Evolutionary conservation across 2,329 filamentous ascomycete species (phyloP), one percentile per base, ranked within the genome.

Genomic region (Penicillium brevicompactum): DNA sequence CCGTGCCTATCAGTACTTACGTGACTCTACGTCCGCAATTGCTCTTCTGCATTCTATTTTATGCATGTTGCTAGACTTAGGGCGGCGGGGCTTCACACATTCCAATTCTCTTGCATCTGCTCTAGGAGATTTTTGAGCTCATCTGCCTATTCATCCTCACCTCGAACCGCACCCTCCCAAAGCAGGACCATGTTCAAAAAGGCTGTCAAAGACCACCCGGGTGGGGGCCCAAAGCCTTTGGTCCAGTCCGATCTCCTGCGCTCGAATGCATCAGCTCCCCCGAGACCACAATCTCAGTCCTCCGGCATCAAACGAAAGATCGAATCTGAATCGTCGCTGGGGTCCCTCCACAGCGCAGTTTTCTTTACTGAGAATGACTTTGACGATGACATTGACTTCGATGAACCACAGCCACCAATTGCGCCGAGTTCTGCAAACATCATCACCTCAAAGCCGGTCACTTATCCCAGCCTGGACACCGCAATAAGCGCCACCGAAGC

Each of bases 331-430:
- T 73, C 72, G 5, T 62, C 67, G 5, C 59, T 81, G 51, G 72
- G 71, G 1, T 75, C 74, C 13, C 70, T 82, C 16, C 78, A 80
- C 61, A 74, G 70, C 46, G 73, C 72, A 4, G 82, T 89, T 9
- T 84, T 82, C 57, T 89, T 92, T 59, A 84, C 86, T 56, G 89
- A 92, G 59, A 87, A 93, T 64, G 92, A 96, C 68, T 94, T 96
- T 62, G 91, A 91, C 65, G 90, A 93, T 68, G 92, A 96, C 63
- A 82, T 87, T 18, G 84, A 91, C 52, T 78, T 96, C 22, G 89
- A 90, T 53, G 67, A 62, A 50, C 74, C 63, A 5, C 71, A 67
- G 51, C 69, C 66, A 21, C 65, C 66, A 38, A 62, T 60, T 22
- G 63, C 65, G 10, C 66, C 65, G 9, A 56, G 38, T 3, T 7